Base-by-base conservation (phyloP, 495 filamentous ascomycete species). In the Aspergillus incahuasiensis region DNA sequence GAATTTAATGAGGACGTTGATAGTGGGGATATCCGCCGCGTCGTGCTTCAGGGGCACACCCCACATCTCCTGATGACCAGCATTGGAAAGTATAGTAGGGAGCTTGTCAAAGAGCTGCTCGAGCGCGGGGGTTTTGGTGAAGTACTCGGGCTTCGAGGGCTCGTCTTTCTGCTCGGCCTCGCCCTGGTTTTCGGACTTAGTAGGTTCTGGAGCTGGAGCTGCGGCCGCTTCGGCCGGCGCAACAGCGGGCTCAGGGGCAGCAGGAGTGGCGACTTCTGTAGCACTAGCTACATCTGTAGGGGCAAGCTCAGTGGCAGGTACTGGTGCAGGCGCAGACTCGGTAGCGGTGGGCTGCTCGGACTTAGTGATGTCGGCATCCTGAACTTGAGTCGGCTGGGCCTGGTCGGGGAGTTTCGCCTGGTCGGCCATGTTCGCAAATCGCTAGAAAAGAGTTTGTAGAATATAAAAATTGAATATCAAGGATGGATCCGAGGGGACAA, bases 1-100 rank as follows among this genome's bases (percentile, higher is more conserved):
- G 71, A 91, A 96, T 74, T 96, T 96, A 64, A 95, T 90, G 48
- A 95, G 70, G 43, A 96, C 80, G 56, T 95, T 83, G 62, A 83
- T 82, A n/a, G 86, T 92, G 42, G 82, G 85, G 41, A 91, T 74
- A 62, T 88, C 80, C 5, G 63, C 71, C 15, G 74, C 74, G 39
- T 82, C 79, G 21, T 50, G 32, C 47, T 76, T 75, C 44, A 82
- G 68, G 32, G 67, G 54, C 8, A 96, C 80, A 12, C 91, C 91
- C 84, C 90, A 96, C 74, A 95, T 83, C 68, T 94, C 88, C 38
- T 70, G 65, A 63, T 92, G 78, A 24, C 72, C 71, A 7, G 79
- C 70, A 30, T 74, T 71, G 22, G 65, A 63, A 46, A 84, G 65
- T 52, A 87, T 74, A 40, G 56, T 32, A 3, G 72, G 70, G 11